Evolutionary conservation across 2,329 filamentous ascomycete genomes (phyloP).

Genomic region (Xylariaceae sp.): DNA sequence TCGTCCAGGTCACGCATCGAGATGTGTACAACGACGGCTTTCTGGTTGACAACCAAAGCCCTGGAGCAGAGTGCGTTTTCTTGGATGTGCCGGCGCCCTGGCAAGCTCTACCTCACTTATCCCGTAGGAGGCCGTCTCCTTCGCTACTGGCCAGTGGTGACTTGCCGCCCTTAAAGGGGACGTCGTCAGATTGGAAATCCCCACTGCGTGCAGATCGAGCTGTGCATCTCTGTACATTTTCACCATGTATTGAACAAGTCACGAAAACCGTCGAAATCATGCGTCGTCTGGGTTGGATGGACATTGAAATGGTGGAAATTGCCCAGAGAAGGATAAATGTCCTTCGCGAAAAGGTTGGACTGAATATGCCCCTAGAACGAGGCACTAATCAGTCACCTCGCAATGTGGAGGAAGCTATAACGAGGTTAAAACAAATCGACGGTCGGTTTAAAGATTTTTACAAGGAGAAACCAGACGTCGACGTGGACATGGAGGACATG

Average conservation of each 20-base stretch:
- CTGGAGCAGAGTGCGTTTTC: slow-evolving; percentile 67
- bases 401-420: slow-evolving; percentile 74
- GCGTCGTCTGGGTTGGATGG: slow-evolving; percentile 78
- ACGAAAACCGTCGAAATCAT: slow-evolving; percentile 78
- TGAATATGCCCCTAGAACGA: slow-evolving; percentile 61
- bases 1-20: slow-evolving; percentile 71
- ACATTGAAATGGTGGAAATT: slow-evolving; percentile 92
- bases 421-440: slow-evolving; percentile 69
- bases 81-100: slow-evolving; percentile 78
- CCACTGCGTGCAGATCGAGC: slow-evolving; percentile 67
- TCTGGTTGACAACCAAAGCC: slow-evolving; percentile 54
- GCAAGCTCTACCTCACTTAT: slow-evolving; percentile 73
- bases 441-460: slow-evolving; percentile 64
- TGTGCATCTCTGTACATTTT: slow-evolving; percentile 87
- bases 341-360: slow-evolving; percentile 72
- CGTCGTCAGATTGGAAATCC: slow-evolving; percentile 44
- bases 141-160: slow-evolving; percentile 24
- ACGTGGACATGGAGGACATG: slow-evolving; percentile 41
- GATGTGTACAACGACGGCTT: slow-evolving; percentile 78
- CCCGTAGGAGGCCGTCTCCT: slow-evolving; percentile 45
- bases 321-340: slow-evolving; percentile 75
- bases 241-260: slow-evolving; percentile 94
- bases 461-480: slow-evolving; percentile 28
- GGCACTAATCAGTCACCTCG: slow-evolving; percentile 66
- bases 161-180: slow-evolving; percentile 20